Conservation (phyloP, 1,139 yeast species). For the Geotrichum macrosporum region DNA sequence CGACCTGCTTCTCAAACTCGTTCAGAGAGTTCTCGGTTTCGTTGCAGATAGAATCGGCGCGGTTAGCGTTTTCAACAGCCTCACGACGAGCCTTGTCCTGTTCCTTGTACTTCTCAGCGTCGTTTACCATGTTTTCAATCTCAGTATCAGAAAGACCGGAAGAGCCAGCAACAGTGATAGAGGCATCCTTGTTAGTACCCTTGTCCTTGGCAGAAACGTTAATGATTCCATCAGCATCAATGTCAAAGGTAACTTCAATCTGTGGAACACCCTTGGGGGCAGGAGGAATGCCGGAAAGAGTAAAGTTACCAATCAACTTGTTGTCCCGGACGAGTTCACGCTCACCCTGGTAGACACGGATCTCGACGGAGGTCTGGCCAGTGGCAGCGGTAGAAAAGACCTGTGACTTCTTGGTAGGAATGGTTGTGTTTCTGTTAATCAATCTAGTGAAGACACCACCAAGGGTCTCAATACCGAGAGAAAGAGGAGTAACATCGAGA, state of each 20-base stretch:
- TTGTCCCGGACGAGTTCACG: constrained; percentile 98
- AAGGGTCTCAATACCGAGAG: constrained; percentile 96
- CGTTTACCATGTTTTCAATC: constrained; percentile 97
- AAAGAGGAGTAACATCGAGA: constrained; percentile 95
- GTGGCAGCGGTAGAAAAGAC: constrained; percentile 98
- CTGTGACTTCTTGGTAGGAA: constrained; percentile 96
- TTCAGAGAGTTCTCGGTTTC: constrained; percentile 92
- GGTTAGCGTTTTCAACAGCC: constrained; percentile 92
- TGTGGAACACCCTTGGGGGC: constrained; percentile 99
- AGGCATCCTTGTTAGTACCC: constrained; percentile 97
- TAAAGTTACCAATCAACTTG: constrained; percentile 97
- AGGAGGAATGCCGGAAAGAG: constrained; percentile 90
- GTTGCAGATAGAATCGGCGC: constrained; percentile 93
- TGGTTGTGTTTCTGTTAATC: constrained; percentile 96
- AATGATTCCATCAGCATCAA: constrained; percentile 98
- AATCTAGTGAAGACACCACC: constrained; percentile 99
- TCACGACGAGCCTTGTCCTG: constrained; percentile 94
- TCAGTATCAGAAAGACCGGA: constrained; percentile 95
- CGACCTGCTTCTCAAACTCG: constrained; percentile 92
- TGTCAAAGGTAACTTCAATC: constrained; percentile 95
- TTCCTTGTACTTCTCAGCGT: constrained; percentile 96
- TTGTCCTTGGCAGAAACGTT: constrained; percentile 98
- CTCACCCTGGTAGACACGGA: constrained; percentile 99
- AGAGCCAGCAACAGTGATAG: constrained; percentile 97
- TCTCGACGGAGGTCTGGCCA: constrained; percentile 98